Base-by-base conservation (phyloP, 352 stramenopile genomes). In the Phytophthora colocasiae region DNA sequence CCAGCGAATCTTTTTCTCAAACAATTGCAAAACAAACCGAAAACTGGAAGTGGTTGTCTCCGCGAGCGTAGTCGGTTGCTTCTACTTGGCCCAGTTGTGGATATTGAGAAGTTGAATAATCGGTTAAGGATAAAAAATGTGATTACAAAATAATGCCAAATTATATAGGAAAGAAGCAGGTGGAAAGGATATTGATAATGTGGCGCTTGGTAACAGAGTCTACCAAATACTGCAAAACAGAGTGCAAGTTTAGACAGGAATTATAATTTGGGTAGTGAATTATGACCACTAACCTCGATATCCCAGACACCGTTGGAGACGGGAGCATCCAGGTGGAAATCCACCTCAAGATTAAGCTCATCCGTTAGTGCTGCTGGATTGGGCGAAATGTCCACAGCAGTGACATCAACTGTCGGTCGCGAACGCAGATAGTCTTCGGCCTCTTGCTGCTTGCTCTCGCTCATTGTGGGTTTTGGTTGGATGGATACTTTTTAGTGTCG, bases 41-140 rank as follows among this genome's bases (percentile, higher is more conserved):
- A 64, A 96, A 97, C 50, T 93, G 85, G 40, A 96, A 95, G 65
- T 93, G 80, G 63, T 95, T 95, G 50, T 86, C 74, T 32, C 86
- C 83, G 26, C 61, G 58, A 36, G 48, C 43, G 66, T 96, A 97
- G 61, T 93, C 67, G 14, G 75, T 73, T 40, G 80, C 60, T 15
- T 85, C 75, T 8, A 93, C 83, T 61, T 85, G 75, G 2, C 88
- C 88, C 26, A 96, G 76, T 72, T 96, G 86, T 92, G 62, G 8
- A 65, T 4, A 49, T 27, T 14, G 36, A 78, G 15, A 31, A 54
- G 38, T 41, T 11, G 46, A 63, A 51, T 19, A 62, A 40, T 63
- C 40, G 51, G 75, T 83, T 73, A 85, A 78, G 71, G 63, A 72
- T 44, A 58, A 48, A 10, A 5, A 34, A 4, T n/a, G 49, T n/a